A percentile compares a stretch with the other conserved stretches of the same genome.
phyloP scores from a whole-genome alignment of 2,329 filamentous ascomycete species.

The Sclerotinia borealis region DNA sequence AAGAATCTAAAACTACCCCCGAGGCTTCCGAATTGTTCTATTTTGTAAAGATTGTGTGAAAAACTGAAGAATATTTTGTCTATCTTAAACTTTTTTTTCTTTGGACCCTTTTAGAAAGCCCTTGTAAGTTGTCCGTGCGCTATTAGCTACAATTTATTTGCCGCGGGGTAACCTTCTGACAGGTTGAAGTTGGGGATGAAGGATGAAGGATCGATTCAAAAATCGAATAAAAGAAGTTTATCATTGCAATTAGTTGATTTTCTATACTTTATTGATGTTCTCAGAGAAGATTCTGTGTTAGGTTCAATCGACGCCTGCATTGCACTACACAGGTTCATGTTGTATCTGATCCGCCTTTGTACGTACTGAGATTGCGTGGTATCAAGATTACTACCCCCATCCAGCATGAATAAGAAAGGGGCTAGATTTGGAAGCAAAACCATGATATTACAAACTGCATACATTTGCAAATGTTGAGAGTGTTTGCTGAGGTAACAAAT shows the following conservation, averaged over 20 bases:
- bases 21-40: not conserved
- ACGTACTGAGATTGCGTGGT: no score
- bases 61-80: slow-evolving; percentile 6
- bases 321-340: no score
- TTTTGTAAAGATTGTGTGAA: slow-evolving; percentile 1
- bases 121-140: slow-evolving; percentile 5
- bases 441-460: not conserved
- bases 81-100: slow-evolving; percentile 10
- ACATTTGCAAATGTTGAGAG: not conserved
- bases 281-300: no score
- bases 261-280: no score
- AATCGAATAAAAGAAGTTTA: no score
- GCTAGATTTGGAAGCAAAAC: not conserved
- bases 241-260: no score
- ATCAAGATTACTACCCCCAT: not conserved
- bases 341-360: no score
- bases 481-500: not conserved
- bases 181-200: no score
- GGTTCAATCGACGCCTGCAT: no score
- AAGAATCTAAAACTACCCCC: not conserved
- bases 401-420: not conserved
- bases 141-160: not conserved
- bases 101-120: not conserved
- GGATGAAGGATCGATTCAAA: no score
- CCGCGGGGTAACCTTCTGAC: not conserved